Evolutionary conservation across 108 stramenopile genomes (phyloP).

Genomic region (Nitzschia palea): DNA sequence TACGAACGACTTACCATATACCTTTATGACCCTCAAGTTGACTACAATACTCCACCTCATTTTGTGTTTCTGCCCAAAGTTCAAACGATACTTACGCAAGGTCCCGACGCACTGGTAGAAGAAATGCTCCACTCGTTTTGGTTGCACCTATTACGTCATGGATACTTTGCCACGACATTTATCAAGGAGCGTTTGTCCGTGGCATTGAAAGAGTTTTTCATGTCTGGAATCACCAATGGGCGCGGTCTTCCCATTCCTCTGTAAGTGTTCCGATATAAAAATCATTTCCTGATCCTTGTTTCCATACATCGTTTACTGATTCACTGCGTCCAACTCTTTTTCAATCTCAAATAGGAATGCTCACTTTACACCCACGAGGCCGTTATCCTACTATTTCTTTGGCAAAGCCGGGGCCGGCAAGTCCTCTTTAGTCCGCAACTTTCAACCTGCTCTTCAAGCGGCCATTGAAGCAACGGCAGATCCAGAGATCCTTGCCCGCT

Average conservation of each 20-base stretch:
- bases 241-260: constrained; percentile 11
- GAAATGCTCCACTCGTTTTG: constrained; percentile 55
- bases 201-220: constrained; percentile 36
- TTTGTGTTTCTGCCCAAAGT: constrained; percentile 54
- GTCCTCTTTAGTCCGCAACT: constrained; percentile 50
- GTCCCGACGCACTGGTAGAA: constrained; percentile 30
- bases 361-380: constrained; percentile 55
- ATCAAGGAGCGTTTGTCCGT: constrained; percentile 33
- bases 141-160: constrained; percentile 38
- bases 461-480: constrained; percentile 48
- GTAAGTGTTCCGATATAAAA: constrained; percentile 28
- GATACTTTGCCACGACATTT: constrained; percentile 45
- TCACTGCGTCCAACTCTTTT: neutral
- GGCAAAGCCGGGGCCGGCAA: constrained; percentile 72
- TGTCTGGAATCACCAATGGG: constrained; percentile 23
- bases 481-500: constrained; percentile 61
- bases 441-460: constrained; percentile 48
- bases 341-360: constrained; percentile 41
- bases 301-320: neutral
- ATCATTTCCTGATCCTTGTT: neutral
- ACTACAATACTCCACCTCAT: constrained; percentile 20
- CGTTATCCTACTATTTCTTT: constrained; percentile 60
- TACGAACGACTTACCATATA: constrained; percentile 66
- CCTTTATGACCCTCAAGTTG: constrained; percentile 46
- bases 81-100: constrained; percentile 20